Evolutionary conservation across 345 rosid genomes (phyloP).

Genomic region (Murraya koenigii): DNA sequence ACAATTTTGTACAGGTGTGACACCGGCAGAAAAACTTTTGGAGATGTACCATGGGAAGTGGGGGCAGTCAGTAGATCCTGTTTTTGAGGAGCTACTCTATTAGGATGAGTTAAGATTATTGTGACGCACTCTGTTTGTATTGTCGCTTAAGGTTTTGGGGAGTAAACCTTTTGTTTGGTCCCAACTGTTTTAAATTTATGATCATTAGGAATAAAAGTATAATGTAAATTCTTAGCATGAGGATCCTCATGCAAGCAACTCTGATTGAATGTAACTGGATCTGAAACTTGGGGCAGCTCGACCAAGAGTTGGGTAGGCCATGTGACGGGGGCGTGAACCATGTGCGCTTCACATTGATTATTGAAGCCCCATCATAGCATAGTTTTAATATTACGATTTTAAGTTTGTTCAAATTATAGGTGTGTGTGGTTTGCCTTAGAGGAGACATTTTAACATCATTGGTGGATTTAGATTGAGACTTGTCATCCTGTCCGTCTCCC

Average conservation of each 20-base stretch:
- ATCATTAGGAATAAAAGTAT: slow-evolving; percentile 22
- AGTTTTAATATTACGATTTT: background rate
- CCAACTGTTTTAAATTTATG: background rate
- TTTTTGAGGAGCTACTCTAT: slow-evolving; percentile 75
- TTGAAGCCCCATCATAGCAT: slow-evolving; percentile 9
- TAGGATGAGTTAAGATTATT: slow-evolving; percentile 21
- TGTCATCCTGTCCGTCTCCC: background rate
- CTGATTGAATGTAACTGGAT: background rate
- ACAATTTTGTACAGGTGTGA: slow-evolving; percentile 51
- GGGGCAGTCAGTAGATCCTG: slow-evolving; percentile 80
- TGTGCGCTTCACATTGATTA: background rate
- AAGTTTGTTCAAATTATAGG: too few relatives aligned
- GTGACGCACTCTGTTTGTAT: background rate
- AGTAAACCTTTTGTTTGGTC: slow-evolving; percentile 8
- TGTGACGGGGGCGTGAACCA: slow-evolving; percentile 14
- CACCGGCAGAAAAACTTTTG: slow-evolving; percentile 86
- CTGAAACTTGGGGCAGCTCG: background rate
- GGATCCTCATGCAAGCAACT: slow-evolving; percentile 12
- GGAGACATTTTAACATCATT: slow-evolving; percentile 10
- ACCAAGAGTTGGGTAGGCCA: background rate
- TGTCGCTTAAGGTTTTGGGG: background rate
- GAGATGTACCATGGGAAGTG: slow-evolving; percentile 79
- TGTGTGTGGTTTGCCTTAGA: slow-evolving; percentile 12
- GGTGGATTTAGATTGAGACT: slow-evolving; percentile 8
- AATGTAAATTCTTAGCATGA: slow-evolving; percentile 10